Percentiles rank a stretch among this genome's conserved stretches.
Conservation (phyloP, 805 yeast species). For the Candida sithepensis region DNA sequence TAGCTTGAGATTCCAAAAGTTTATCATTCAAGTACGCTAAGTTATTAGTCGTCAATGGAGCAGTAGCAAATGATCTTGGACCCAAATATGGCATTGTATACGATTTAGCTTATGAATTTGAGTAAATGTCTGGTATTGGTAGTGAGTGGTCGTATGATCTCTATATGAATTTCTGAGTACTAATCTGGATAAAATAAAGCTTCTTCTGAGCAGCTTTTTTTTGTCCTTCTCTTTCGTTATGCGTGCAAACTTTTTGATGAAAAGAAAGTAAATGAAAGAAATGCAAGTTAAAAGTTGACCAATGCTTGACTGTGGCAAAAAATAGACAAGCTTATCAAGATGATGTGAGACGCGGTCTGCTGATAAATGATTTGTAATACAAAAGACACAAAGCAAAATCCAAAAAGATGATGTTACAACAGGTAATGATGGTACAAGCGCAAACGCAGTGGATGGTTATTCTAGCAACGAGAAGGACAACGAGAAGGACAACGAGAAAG, state of each 20-base stretch:
- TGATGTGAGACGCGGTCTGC: neutral
- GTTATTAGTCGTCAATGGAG: slow-evolving; percentile 32
- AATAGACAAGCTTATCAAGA: neutral
- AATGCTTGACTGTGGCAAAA: neutral
- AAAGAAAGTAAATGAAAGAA: neutral
- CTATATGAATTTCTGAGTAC: too few species aligned
- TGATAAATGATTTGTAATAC: neutral
- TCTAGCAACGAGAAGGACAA: neutral
- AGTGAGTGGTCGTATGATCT: too few species aligned
- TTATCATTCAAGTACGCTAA: slow-evolving; percentile 28
- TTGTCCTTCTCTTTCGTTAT: neutral
- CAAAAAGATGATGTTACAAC: neutral
- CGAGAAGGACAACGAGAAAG: neutral
- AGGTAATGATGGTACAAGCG: neutral
- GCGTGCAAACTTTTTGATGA: neutral
- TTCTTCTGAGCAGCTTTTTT: too few species aligned
- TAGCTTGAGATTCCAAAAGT: slow-evolving; percentile 11
- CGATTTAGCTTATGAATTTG: neutral
- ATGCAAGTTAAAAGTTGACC: neutral
- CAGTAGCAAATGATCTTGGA: slow-evolving; percentile 33
- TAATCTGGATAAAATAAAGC: too few species aligned
- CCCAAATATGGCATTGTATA: slow-evolving; percentile 33
- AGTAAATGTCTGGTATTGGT: neutral
- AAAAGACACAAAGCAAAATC: neutral
- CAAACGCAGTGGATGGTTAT: neutral